These are phyloP conservation scores for Cenococcum geophilum DNA, from an alignment of 495 filamentous ascomycete genomes.

Conservation along the genomic window DNA sequence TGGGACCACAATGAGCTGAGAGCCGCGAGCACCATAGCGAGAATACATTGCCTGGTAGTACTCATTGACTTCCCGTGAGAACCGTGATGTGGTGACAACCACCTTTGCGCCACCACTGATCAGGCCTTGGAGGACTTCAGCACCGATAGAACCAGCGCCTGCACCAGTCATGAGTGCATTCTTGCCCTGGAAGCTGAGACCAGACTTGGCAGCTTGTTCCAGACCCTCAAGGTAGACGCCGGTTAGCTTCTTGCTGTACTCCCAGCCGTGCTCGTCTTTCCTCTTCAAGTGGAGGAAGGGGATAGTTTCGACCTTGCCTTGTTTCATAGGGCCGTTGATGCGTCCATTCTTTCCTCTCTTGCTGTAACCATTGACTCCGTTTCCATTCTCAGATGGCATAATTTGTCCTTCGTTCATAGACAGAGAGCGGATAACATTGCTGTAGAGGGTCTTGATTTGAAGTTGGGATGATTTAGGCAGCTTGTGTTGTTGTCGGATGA, in stretches of 20 bases:
- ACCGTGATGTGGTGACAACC: conserved; percentile 89
- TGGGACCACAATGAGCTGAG: conserved; percentile 92
- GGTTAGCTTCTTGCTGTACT: conserved; percentile 97
- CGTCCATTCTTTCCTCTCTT: conserved; percentile 64
- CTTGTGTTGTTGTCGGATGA: conserved; percentile 95
- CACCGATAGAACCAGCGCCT: conserved; percentile 94
- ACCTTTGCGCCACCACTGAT: conserved; percentile 96
- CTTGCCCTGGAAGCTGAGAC: conserved; percentile 89
- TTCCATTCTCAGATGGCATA: conserved; percentile 69
- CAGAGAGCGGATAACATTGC: conserved; percentile 83
- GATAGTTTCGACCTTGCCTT: conserved; percentile 91
- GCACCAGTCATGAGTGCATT: conserved; percentile 98
- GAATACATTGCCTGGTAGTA: conserved; percentile 99
- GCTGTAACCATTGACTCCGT: conserved; percentile 48
- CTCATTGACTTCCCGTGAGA: conserved; percentile 95
- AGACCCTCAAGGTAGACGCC: conserved; percentile 85
- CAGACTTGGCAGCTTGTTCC: conserved; percentile 76
- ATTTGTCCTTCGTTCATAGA: conserved; percentile 98
- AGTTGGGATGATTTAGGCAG: conserved; percentile 89
- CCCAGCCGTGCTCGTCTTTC: conserved; percentile 91
- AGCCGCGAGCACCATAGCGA: conserved; percentile 84
- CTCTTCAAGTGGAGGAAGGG: conserved; percentile 96
- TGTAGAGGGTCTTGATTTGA: conserved; percentile 90
- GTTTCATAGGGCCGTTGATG: conserved; percentile 54
- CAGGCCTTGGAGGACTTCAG: conserved; percentile 93